A percentile compares a stretch with the other conserved stretches of the same genome.
phyloP scores from a whole-genome alignment of 2,329 filamentous ascomycete species.

The Ramularia endophylla region DNA sequence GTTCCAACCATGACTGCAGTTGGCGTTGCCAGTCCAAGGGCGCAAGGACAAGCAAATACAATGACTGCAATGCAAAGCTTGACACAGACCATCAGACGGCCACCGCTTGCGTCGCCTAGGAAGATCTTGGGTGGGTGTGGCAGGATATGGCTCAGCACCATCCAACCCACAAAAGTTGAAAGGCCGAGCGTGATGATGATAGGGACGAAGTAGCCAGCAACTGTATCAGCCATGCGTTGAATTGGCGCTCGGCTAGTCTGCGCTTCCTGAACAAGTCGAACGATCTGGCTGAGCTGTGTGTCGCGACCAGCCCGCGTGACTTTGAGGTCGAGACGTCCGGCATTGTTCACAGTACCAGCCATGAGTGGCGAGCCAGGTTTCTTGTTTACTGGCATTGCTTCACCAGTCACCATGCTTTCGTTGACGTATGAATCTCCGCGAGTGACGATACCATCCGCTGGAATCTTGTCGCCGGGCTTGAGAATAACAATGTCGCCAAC shows the following conservation, averaged over 20 bases:
- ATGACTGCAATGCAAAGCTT: constrained; percentile 98
- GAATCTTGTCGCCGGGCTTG: constrained; percentile 92
- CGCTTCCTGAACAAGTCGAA: constrained; percentile 95
- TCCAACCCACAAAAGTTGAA: constrained; percentile 83
- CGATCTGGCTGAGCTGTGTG: constrained; percentile 95
- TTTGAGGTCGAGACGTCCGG: constrained; percentile 83
- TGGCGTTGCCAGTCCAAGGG: constrained; percentile 89
- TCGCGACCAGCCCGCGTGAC: constrained; percentile 90
- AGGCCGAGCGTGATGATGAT: constrained; percentile 79
- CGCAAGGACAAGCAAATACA: constrained; percentile 95
- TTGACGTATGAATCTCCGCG: constrained; percentile 90
- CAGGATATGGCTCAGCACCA: constrained; percentile 85
- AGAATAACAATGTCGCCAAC: constrained; percentile 91
- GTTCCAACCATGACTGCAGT: constrained; percentile 99
- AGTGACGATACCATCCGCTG: constrained; percentile 81
- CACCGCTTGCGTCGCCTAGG: constrained; percentile 69
- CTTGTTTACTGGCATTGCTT: constrained; percentile 93
- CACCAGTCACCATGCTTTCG: constrained; percentile 98
- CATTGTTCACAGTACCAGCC: constrained; percentile 91
- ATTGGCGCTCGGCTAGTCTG: constrained; percentile 94
- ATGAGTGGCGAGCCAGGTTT: constrained; percentile 72
- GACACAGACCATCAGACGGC: constrained; percentile 91
- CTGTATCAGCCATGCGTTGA: constrained; percentile 80
- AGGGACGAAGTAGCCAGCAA: constrained; percentile 93
- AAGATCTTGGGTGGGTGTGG: constrained; percentile 85